Conservation (phyloP, 371 early-diverging fungal genomes). For the Mucor circinelloides region DNA sequence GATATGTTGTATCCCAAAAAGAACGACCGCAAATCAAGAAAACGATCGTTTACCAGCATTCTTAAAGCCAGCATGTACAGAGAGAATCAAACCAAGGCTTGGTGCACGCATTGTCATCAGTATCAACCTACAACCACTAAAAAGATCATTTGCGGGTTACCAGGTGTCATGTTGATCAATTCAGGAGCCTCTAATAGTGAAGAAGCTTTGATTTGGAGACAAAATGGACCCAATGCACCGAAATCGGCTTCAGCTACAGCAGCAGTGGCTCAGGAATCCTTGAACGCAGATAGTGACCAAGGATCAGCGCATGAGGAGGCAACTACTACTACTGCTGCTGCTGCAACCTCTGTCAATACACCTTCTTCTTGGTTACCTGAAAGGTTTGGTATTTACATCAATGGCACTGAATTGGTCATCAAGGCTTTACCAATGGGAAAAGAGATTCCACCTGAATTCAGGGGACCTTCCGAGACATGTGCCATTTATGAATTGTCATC, state of each 20-base stretch:
- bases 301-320: slow-evolving; percentile 21
- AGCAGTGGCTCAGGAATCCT: background rate
- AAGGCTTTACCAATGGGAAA: slow-evolving; percentile 45
- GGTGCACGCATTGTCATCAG: slow-evolving; percentile 76
- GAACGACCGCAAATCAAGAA: slow-evolving; percentile 44
- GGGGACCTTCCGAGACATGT: slow-evolving; percentile 38
- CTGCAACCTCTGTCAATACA: slow-evolving; percentile 8
- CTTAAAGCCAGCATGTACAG: slow-evolving; percentile 70
- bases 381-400: slow-evolving; percentile 56
- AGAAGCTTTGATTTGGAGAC: slow-evolving; percentile 54
- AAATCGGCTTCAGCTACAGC: slow-evolving; percentile 16
- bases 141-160: slow-evolving; percentile 64
- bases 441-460: slow-evolving; percentile 50
- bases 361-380: slow-evolving; percentile 53
- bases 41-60: slow-evolving; percentile 60
- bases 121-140: slow-evolving; percentile 72
- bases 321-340: too few species aligned
- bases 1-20: slow-evolving; percentile 77
- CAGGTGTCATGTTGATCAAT: slow-evolving; percentile 72
- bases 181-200: slow-evolving; percentile 63
- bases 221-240: slow-evolving; percentile 47
- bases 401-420: slow-evolving; percentile 45
- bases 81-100: slow-evolving; percentile 77
- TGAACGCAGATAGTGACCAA: slow-evolving; percentile 19
- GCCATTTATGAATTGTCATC: slow-evolving; percentile 66